Evolutionary conservation across 2,329 filamentous ascomycete species (phyloP), one percentile per base, ranked within the genome.

Genomic region (Epichloe typhina): DNA sequence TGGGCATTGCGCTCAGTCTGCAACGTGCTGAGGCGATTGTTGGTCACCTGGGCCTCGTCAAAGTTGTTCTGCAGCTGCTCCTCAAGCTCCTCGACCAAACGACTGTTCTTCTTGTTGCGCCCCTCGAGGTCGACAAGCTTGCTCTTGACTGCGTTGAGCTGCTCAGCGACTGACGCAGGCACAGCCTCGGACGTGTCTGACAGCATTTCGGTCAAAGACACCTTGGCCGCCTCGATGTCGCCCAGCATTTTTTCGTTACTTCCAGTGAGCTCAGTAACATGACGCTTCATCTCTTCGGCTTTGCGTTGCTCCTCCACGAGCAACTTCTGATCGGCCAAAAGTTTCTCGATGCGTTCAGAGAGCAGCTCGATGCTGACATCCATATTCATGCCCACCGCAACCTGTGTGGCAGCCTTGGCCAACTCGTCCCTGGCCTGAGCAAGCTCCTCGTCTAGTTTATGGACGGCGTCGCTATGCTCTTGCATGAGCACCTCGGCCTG

Each of bases 21-120:
- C 46, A 91, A 74, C 46, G 86, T 83, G 49, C 90, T 96, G 49
- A 97, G 72, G 50, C 91, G 83, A 69, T 95, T 95, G 66, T 80
- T 89, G 12, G 84, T 83, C 53, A 81, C 74, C 62, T 96, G 88
- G 53, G 91, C 89, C 64, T 95, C 87, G 62, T 98, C 93, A 67
- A 89, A 98, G 69, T 93, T 96, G 64, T 79, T 88, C 63, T 91
- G 90, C 50, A 98, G 81, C 67, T 98, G 93, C 60, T 97, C 91
- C 68, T 98, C 93, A 5, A 98, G 82, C 69, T 98, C 91, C 65
- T 97, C 88, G 8, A 98, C 88, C 12, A 98, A 74, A 21, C 88
- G 82, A 41, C 87, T 86, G 66, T 93, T 94, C 76, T 95, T 96
- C 72, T 88, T 84, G 73, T 94, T 95, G 69, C 76, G 76, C 41